Percentiles rank a stretch among this genome's conserved stretches.
Evolutionary conservation across 495 filamentous ascomycete species (phyloP).

Genomic region (Trypethelium eluteriae): DNA sequence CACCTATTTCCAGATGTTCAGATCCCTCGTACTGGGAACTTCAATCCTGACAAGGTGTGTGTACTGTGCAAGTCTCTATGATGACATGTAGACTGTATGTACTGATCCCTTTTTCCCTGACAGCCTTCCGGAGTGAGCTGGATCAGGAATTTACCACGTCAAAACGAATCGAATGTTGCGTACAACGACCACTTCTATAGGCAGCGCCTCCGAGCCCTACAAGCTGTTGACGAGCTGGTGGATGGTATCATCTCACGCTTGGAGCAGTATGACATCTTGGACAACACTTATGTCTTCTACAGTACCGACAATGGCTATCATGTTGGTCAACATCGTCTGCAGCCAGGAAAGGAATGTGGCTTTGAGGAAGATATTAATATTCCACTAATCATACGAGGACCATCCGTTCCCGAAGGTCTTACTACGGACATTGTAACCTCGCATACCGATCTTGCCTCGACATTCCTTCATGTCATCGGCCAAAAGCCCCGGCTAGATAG

Average conservation of each 20-base stretch:
- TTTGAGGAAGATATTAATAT: slow-evolving; percentile 71
- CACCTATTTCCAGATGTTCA: slow-evolving; percentile 43
- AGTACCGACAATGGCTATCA: slow-evolving; percentile 71
- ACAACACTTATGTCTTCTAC: slow-evolving; percentile 66
- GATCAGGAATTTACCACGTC: slow-evolving; percentile 48
- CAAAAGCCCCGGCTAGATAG: slow-evolving; percentile 22
- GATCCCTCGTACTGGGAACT: slow-evolving; percentile 48
- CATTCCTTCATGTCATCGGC: slow-evolving; percentile 50
- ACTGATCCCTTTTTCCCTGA: slow-evolving; percentile 12
- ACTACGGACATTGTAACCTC: slow-evolving; percentile 52
- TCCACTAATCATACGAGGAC: slow-evolving; percentile 47
- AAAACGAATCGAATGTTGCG: slow-evolving; percentile 48
- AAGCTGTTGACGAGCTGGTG: slow-evolving; percentile 64
- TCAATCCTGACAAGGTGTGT: slow-evolving; percentile 28
- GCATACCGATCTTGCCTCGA: slow-evolving; percentile 63
- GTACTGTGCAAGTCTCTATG: neutral
- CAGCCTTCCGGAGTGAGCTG: slow-evolving; percentile 54
- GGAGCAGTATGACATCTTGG: slow-evolving; percentile 45
- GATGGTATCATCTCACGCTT: slow-evolving; percentile 49
- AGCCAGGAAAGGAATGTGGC: slow-evolving; percentile 63
- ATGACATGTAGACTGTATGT: neutral
- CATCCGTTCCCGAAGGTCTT: slow-evolving; percentile 23
- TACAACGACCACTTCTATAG: slow-evolving; percentile 65
- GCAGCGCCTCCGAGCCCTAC: slow-evolving; percentile 53
- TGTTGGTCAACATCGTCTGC: slow-evolving; percentile 64